A percentile compares a stretch with the other conserved stretches of the same genome.
phyloP scores from a whole-genome alignment of 2,329 filamentous ascomycete species.

The Emydomyces testavorans region DNA sequence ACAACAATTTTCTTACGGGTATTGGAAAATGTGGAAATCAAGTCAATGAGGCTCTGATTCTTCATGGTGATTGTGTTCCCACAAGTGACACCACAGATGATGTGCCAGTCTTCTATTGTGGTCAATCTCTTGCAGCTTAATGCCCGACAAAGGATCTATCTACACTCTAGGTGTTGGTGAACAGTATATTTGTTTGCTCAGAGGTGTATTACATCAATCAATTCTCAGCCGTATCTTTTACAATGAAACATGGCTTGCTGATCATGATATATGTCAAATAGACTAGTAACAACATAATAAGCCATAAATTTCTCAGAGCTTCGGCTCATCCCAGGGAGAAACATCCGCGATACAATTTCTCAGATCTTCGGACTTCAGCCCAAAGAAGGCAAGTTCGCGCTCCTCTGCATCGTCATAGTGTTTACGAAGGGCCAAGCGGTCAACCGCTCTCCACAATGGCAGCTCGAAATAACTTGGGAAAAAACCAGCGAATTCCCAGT shows the following conservation, averaged over 20 bases:
- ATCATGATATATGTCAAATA: background rate
- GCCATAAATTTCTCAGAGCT: background rate
- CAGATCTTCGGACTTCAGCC: constrained; percentile 1
- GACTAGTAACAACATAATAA: background rate
- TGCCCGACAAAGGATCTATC: too few species aligned
- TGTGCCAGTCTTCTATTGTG: too few species aligned
- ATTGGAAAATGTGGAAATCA: too few species aligned
- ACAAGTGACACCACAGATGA: too few species aligned
- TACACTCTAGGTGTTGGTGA: too few species aligned
- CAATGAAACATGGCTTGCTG: background rate
- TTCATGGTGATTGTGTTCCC: too few species aligned
- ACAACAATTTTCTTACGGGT: too few species aligned
- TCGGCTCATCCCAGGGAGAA: background rate
- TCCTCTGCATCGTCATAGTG: background rate
- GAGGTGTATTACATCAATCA: too few species aligned
- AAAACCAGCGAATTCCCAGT: constrained; percentile 20
- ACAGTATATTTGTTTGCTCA: too few species aligned
- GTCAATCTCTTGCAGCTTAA: too few species aligned
- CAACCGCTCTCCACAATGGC: constrained; percentile 3
- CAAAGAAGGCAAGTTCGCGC: constrained; percentile 2
- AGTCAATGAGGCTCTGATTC: too few species aligned
- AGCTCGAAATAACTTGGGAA: constrained; percentile 13
- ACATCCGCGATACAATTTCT: constrained; percentile 1
- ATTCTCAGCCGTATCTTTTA: background rate
- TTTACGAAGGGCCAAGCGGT: background rate